A percentile compares a stretch with the other conserved stretches of the same genome.
Evolutionary conservation across 495 filamentous ascomycete species (phyloP).

Genomic region (Hamigera avellanea): DNA sequence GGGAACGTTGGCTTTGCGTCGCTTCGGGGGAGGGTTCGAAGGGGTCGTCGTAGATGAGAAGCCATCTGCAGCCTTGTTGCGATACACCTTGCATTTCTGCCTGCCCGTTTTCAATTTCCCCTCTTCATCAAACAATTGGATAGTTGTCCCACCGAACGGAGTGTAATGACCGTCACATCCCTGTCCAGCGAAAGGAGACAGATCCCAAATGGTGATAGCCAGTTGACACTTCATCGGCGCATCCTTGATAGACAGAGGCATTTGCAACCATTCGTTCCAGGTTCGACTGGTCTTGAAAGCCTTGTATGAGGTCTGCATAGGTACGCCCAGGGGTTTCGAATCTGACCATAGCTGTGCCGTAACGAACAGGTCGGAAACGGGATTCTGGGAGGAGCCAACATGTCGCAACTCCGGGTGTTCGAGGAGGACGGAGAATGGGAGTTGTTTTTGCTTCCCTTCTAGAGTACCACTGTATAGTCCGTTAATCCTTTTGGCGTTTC

Average conservation of each 20-base stretch:
- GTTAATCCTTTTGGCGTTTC: slow-evolving; percentile 3
- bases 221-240: slow-evolving; percentile 70
- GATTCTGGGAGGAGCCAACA: slow-evolving; percentile 65
- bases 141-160: slow-evolving; percentile 89
- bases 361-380: slow-evolving; percentile 78
- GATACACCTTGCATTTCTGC: slow-evolving; percentile 81
- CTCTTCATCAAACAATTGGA: slow-evolving; percentile 81
- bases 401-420: slow-evolving; percentile 69
- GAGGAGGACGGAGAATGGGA: slow-evolving; percentile 68
- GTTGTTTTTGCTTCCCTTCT: slow-evolving; percentile 72
- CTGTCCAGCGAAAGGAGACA: slow-evolving; percentile 63
- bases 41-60: slow-evolving; percentile 72
- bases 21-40: slow-evolving; percentile 38
- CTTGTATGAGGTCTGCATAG: slow-evolving; percentile 85
- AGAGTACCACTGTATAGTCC: slow-evolving; percentile 55
- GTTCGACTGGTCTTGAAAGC: slow-evolving; percentile 65
- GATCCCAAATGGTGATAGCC: slow-evolving; percentile 91
- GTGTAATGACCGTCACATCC: slow-evolving; percentile 60
- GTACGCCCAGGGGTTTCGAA: slow-evolving; percentile 86
- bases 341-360: slow-evolving; percentile 92
- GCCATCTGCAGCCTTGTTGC: slow-evolving; percentile 76
- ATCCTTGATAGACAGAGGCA: slow-evolving; percentile 73
- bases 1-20: slow-evolving; percentile 34
- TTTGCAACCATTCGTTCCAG: slow-evolving; percentile 93
- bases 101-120: slow-evolving; percentile 81